Base-by-base conservation (phyloP, 2,329 filamentous ascomycete species). In the Pezicula radicicola region DNA sequence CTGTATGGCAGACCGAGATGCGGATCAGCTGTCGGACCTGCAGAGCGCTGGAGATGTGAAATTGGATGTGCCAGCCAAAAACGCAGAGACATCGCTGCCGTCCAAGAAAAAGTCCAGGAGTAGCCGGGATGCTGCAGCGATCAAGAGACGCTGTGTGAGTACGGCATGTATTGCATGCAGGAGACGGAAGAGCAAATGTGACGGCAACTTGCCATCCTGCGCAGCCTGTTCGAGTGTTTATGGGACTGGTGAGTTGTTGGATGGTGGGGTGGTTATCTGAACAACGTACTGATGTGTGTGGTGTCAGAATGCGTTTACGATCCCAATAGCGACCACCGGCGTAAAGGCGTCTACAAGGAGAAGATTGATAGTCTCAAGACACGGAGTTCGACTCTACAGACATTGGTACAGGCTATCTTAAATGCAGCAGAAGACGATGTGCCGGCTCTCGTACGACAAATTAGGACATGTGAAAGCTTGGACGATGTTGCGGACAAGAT, bases 211-310 rank as follows among this genome's bases (percentile, higher is more conserved):
- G 5, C 93, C 93, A 6, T 92, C 89, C 62, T 97, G 94, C 68
- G 93, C 93, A 7, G 93, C 94, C n/a, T 99, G 94, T 71, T 85
- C 89, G 56, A 96, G 91, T 61, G 93, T 97, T 50, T 97, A 99
- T 67, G 83, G 84, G 55, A 94, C 89, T 55, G 66, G 66, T 66
- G 48, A 62, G 60, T 54, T 45, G 35, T 6, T 47, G 25, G n/a
- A 36, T 41, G 21, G 25, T 13, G 21, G 15, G 40, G 4, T 5
- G 37, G n/a, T 21, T 16, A 40, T 33, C 35, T 16, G 19, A 15
- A 12, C 46, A 19, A 18, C 5, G 51, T 16, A 13, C 50, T 55
- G 39, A 53, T 47, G 40, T 44, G 27, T 36, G 21, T 41, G 28
- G 46, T 46, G n/a, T 16, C 35, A 66, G 84, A 89, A 72, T 97